Percentiles rank a stretch among this genome's conserved stretches.
Evolutionary conservation across 495 filamentous ascomycete genomes (phyloP).

Genomic region (Aspergillus sparsus): DNA sequence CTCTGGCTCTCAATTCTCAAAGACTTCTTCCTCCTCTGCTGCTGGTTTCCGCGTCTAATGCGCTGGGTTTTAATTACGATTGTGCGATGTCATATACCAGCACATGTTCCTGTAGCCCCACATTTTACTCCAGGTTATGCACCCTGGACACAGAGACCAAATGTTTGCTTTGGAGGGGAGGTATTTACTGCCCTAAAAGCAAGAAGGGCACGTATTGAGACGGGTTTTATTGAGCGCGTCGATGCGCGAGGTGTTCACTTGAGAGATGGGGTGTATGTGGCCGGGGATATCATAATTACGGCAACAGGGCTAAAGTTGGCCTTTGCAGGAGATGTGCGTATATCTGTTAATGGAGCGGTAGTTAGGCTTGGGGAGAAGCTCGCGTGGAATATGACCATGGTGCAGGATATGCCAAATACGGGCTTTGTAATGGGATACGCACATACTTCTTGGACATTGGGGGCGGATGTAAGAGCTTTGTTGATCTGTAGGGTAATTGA

Average conservation of each 20-base stretch:
- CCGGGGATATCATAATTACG: not conserved
- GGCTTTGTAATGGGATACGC: not conserved
- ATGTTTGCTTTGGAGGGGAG: not conserved
- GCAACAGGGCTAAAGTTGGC: not conserved
- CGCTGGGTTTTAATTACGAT: not conserved
- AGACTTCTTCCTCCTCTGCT: not conserved
- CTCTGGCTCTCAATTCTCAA: not conserved
- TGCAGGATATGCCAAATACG: not conserved
- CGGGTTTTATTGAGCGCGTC: not conserved
- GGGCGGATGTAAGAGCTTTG: not conserved
- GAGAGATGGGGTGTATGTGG: not conserved
- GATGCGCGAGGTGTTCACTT: not conserved
- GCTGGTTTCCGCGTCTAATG: not conserved
- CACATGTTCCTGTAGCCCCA: not conserved
- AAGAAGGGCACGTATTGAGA: not conserved
- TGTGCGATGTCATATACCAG: not conserved
- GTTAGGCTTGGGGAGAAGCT: not conserved
- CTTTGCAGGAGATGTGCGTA: not conserved
- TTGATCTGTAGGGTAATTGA: not conserved
- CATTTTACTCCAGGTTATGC: not conserved
- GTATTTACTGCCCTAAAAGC: not conserved
- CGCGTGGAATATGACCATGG: not conserved
- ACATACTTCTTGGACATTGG: not conserved
- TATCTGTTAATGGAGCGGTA: not conserved
- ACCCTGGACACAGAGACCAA: not conserved